These are phyloP conservation scores for Colletotrichum nymphaeae DNA, from an alignment of 2,329 filamentous ascomycete species.

Conservation along the genomic window DNA sequence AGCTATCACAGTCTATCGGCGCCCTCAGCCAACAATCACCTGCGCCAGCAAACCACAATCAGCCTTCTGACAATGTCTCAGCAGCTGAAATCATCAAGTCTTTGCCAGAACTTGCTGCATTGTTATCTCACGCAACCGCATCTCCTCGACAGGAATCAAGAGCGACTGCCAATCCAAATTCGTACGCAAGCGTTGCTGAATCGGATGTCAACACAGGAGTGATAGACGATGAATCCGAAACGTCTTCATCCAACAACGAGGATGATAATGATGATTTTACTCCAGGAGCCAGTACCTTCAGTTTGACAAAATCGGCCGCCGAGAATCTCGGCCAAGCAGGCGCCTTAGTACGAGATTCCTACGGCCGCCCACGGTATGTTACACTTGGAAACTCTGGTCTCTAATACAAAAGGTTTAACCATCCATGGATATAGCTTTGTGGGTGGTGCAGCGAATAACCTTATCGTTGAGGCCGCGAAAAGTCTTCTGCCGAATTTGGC, in stretches of 20 bases:
- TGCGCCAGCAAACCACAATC: background rate
- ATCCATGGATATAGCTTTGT: conserved; percentile 34
- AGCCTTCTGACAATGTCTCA: background rate
- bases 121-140: background rate
- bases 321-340: conserved; percentile 23
- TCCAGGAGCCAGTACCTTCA: background rate
- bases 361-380: conserved; percentile 39
- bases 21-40: background rate
- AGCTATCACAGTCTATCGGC: conserved; percentile 34
- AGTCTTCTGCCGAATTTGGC: conserved; percentile 36
- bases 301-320: background rate
- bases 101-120: background rate
- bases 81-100: background rate
- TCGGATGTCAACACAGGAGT: background rate
- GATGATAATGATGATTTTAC: background rate
- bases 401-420: too few relatives aligned
- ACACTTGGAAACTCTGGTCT: too few relatives aligned
- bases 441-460: conserved; percentile 41
- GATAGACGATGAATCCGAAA: background rate
- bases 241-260: background rate
- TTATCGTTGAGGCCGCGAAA: conserved; percentile 43
- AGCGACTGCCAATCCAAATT: background rate
- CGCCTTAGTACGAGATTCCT: conserved; percentile 42
- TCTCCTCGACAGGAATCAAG: background rate
- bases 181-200: background rate